phyloP scores from a whole-genome alignment of 306 rosid species.

The Mimosa pudica region DNA sequence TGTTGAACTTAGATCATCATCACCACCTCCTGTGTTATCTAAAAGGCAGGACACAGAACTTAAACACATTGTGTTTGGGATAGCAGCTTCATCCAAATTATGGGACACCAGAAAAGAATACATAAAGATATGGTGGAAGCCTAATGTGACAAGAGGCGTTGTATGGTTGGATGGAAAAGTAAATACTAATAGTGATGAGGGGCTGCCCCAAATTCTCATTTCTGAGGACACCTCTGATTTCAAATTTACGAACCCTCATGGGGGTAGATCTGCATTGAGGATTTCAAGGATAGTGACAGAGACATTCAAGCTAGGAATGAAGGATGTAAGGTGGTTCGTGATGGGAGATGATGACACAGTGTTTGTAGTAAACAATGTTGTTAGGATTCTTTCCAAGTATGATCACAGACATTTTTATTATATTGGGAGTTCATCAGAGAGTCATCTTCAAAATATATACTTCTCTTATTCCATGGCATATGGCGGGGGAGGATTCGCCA shows the following conservation, averaged over 20 bases:
- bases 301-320: slow-evolving; percentile 76
- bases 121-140: slow-evolving; percentile 90
- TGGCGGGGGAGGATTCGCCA: slow-evolving; percentile 95
- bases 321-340: slow-evolving; percentile 91
- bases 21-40: slow-evolving; percentile 23
- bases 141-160: slow-evolving; percentile 72
- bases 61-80: slow-evolving; percentile 80
- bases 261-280: slow-evolving; percentile 81
- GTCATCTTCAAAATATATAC: slow-evolving; percentile 81
- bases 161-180: slow-evolving; percentile 79
- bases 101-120: slow-evolving; percentile 77
- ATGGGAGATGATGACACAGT: slow-evolving; percentile 96
- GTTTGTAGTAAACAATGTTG: slow-evolving; percentile 74
- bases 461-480: slow-evolving; percentile 91
- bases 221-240: slow-evolving; percentile 60
- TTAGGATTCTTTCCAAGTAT: slow-evolving; percentile 65
- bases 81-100: slow-evolving; percentile 77
- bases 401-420: slow-evolving; percentile 80
- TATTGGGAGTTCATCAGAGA: slow-evolving; percentile 85
- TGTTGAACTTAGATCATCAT: slow-evolving; percentile 34
- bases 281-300: slow-evolving; percentile 84
- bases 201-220: slow-evolving; percentile 69
- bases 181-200: slow-evolving; percentile 37
- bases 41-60: slow-evolving; percentile 47
- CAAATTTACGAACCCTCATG: slow-evolving; percentile 67